Base-by-base conservation (phyloP, 371 early-diverging fungal species). In the Rhizopus stolonifer region DNA sequence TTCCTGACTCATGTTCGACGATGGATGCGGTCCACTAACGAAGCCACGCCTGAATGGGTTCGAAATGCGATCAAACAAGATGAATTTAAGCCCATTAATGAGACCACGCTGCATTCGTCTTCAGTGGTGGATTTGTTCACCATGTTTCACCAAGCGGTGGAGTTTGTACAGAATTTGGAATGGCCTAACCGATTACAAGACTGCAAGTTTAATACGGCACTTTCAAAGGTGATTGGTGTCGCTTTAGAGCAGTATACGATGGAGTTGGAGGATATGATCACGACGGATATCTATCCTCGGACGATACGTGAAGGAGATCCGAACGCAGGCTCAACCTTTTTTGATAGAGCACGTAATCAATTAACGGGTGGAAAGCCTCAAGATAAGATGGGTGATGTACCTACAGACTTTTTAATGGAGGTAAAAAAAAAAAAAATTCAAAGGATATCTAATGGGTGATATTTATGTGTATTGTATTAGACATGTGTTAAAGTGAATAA, bases 101-200 rank as follows among this genome's bases (percentile, higher is more conserved):
- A 79, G 1, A 74, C 75, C n/a, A 81, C 84, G 15, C 69, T 74
- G 24, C 87, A 89, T 56, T 89, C 91, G 2, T 86, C 89, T 7
- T 90, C 91, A 1, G 87, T 87, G 22, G 79, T 86, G 14, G 91
- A 90, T 59, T 60, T 90, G 13, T 78, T 88, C 47, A 74, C 82
- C 23, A 83, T 85, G 62, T 87, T 89, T 56, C 80, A 86, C 34
- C 86, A 88, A 64, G 83, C 86, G 10, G 67, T 85, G 13, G 80
- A 83, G 7, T 83, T 81, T 60, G 64, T 85, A 14, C 77, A 81
- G 44, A 73, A 72, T n/a, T 52, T 90, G 23, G 72, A 81, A 49
- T 90, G 91, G 91, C 90, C 91, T 0, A 78, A 88, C 46, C 72
- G 81, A 40, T 73, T 79, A 23, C 82, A 81, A 44, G 64, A 77